Evolutionary conservation across 2,329 filamentous ascomycete species (phyloP).

Genomic region (Fusarium continuum): DNA sequence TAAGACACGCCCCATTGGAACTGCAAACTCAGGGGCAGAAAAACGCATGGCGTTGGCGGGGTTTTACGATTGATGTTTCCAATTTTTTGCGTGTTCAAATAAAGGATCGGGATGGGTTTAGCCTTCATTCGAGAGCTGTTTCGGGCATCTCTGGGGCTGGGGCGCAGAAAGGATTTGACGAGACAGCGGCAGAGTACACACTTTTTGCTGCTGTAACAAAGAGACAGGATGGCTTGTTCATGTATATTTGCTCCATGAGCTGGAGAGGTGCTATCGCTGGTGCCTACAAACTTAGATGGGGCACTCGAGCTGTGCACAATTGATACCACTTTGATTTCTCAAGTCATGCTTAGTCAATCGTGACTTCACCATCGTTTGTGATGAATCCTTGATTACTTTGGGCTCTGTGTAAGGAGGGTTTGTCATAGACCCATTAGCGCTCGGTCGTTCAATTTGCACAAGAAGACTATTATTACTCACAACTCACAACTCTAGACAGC

Average conservation of each 20-base stretch:
- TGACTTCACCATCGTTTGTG: not conserved
- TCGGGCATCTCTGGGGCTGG: not conserved
- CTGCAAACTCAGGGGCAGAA: constrained; percentile 24
- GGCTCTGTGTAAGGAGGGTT: not conserved
- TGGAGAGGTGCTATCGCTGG: not conserved
- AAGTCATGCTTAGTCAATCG: not conserved
- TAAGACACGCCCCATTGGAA: constrained; percentile 21
- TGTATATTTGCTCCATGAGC: constrained; percentile 8
- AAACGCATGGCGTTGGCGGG: constrained; percentile 40
- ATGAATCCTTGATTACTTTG: not conserved
- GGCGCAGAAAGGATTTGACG: not conserved
- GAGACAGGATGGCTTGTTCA: constrained; percentile 12
- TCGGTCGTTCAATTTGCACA: not conserved
- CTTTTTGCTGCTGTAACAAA: constrained; percentile 3
- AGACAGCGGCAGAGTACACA: constrained; percentile 19
- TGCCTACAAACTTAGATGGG: constrained; percentile 21
- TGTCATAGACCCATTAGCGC: not conserved
- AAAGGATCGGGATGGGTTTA: constrained; percentile 3
- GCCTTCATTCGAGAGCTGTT: constrained; percentile 3
- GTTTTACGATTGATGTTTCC: constrained; percentile 31
- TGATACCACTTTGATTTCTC: constrained; percentile 41
- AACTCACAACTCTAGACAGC: not conserved
- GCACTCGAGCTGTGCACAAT: constrained; percentile 31
- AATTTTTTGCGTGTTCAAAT: constrained; percentile 20
- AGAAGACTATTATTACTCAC: not conserved